A percentile compares a stretch with the other conserved stretches of the same genome.
These are phyloP conservation scores for Claviceps lovelessii DNA, from an alignment of 2,329 filamentous ascomycete genomes.

Conservation along the genomic window DNA sequence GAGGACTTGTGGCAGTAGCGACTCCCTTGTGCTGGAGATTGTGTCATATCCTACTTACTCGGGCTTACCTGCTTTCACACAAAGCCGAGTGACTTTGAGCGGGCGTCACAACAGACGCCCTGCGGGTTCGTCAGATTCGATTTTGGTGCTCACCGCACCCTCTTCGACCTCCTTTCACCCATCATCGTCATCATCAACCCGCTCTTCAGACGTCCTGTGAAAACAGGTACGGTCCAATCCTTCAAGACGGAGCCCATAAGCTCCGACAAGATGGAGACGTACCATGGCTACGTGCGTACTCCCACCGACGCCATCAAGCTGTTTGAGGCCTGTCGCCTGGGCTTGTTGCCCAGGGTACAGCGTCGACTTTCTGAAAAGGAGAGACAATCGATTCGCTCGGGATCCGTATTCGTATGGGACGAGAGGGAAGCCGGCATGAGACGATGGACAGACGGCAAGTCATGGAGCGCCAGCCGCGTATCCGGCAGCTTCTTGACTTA, in stretches of 20 bases:
- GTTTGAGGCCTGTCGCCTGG: constrained; percentile 91
- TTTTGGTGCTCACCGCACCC: constrained; percentile 1
- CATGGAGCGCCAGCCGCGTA: constrained; percentile 94
- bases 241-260: constrained; percentile 10
- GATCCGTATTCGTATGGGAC: constrained; percentile 99
- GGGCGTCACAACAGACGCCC: background rate
- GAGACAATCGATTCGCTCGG: constrained; percentile 85
- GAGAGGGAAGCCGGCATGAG: constrained; percentile 97
- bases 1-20: background rate
- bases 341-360: constrained; percentile 81
- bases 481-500: constrained; percentile 97
- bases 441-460: constrained; percentile 96
- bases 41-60: background rate
- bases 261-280: constrained; percentile 69
- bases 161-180: background rate
- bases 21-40: background rate
- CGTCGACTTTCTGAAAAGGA: constrained; percentile 91
- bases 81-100: background rate
- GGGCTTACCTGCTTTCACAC: background rate
- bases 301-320: constrained; percentile 92
- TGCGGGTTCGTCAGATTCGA: background rate
- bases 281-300: constrained; percentile 88
- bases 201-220: constrained; percentile 6
- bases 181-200: background rate
- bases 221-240: constrained; percentile 8